phyloP scores from a whole-genome alignment of 306 rosid genomes.

The Herpetospermum pedunculosum region DNA sequence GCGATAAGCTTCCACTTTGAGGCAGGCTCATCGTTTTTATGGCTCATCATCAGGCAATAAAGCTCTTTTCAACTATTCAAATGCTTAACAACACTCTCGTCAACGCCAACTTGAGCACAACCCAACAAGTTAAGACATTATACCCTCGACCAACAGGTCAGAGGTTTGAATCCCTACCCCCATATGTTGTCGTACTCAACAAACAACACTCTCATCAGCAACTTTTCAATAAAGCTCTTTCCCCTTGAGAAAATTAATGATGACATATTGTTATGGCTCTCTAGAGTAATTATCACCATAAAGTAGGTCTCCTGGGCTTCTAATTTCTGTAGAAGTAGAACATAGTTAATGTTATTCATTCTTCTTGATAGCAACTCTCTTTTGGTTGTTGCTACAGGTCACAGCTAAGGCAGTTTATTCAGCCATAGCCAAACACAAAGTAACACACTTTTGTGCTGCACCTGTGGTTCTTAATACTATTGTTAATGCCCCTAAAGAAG shows the following conservation, averaged over 20 bases:
- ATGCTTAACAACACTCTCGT: background rate
- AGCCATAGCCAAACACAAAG: slow-evolving; percentile 61
- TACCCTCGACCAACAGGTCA: no score
- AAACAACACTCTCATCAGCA: no score
- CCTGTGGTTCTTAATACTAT: slow-evolving; percentile 85
- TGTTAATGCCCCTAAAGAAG: slow-evolving; percentile 55
- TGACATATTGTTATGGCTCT: background rate
- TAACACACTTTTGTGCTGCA: slow-evolving; percentile 91
- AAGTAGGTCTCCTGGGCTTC: background rate
- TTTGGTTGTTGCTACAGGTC: slow-evolving; percentile 28
- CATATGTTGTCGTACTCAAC: no score
- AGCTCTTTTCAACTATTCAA: background rate
- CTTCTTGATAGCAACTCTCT: background rate
- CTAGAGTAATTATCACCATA: background rate
- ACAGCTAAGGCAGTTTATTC: slow-evolving; percentile 61
- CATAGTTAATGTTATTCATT: background rate
- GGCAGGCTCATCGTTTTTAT: background rate
- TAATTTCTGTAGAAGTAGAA: background rate
- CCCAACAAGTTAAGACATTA: no score
- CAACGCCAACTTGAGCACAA: no score
- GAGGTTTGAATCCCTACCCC: no score
- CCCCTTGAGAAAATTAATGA: background rate
- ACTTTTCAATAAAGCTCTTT: background rate
- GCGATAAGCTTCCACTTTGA: background rate
- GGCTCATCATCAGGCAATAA: background rate